Base-by-base conservation (phyloP, 768 basidiomycete species). In the Mycena olivaceomarginata region DNA sequence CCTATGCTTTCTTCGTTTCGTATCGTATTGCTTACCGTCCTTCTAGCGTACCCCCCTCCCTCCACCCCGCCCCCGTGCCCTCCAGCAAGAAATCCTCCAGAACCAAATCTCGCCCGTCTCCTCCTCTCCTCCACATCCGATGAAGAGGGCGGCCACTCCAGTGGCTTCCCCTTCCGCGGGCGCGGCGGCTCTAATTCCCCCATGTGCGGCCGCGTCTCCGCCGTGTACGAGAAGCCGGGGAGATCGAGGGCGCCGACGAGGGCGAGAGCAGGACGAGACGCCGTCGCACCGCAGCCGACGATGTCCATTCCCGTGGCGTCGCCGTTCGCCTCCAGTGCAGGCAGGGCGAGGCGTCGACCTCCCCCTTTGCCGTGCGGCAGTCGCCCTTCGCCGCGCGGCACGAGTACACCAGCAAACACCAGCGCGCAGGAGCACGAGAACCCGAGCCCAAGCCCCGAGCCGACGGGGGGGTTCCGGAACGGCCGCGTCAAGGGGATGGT, bases 401-500 rank as follows among this genome's bases (percentile, higher is more conserved):
- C 60, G 31, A 56, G 25, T 11, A 11, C 59, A 20, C 3, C 59
- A 22, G 25, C 25, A 25, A n/a, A 25, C 25, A 25, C 25, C 25
- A 25, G 25, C 25, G 2, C 25, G 25, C 25, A 25, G 25, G 25
- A 25, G 25, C n/a, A 15, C 39, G 18, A 40, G 41, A 6, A 13
- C n/a, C 3, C 1, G n/a, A 6, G 48, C 53, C 46, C 39, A 53
- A 31, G 9, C 45, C 56, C 40, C 20, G n/a, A 16, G 10, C 25
- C 57, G 15, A 31, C 57, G 10, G 46, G 69, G 5, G 41, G 77
- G 11, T 78, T 72, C 60, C 46, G 78, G 11, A 79, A 79, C 40
- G 78, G 78, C 18, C 75, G 78, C 31, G 78, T 79, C 43, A 63
- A 65, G 63, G 78, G 78, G 37, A 79, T 79, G 78, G 78, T 79